Evolutionary conservation across 345 rosid species (phyloP).

Genomic region (Litchi chinensis): DNA sequence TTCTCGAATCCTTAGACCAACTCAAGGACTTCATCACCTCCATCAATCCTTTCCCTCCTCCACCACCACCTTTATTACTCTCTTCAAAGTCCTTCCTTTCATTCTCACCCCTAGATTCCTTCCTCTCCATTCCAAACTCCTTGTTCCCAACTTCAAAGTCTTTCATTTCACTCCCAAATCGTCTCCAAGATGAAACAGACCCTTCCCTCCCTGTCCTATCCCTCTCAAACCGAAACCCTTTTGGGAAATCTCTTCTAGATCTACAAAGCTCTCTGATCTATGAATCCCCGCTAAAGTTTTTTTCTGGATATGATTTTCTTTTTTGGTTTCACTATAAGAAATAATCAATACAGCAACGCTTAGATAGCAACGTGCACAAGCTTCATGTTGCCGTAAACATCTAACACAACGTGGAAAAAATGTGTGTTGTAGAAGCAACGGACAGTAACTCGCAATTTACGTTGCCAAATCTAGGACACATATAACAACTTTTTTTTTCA

Average conservation of each 20-base stretch:
- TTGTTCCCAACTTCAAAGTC: constrained; percentile 16
- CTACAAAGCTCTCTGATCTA: constrained; percentile 76
- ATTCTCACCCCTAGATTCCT: constrained; percentile 28
- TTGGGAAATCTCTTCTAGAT: constrained; percentile 72
- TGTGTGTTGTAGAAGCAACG: too few species aligned
- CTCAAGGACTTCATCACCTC: constrained; percentile 54
- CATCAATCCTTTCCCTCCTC: constrained; percentile 46
- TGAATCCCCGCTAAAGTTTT: constrained; percentile 26
- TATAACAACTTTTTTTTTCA: too few species aligned
- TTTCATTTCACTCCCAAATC: constrained; percentile 52
- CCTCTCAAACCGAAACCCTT: constrained; percentile 82
- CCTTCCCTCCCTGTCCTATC: too few species aligned
- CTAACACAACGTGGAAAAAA: too few species aligned
- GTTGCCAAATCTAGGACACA: too few species aligned
- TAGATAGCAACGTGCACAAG: too few species aligned
- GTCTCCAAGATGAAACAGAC: constrained; percentile 75
- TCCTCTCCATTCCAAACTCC: constrained; percentile 29
- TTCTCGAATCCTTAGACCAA: constrained; percentile 85
- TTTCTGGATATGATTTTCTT: too few species aligned
- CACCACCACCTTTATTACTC: constrained; percentile 13
- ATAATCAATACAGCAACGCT: too few species aligned
- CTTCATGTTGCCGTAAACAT: too few species aligned
- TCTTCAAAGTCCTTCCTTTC: neutral
- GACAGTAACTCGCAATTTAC: too few species aligned
- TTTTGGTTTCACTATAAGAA: too few species aligned